Percentiles rank a stretch among this genome's conserved stretches.
These are phyloP conservation scores for Aquilaria sinensis DNA, from an alignment of 345 rosid species.

Conservation along the genomic window DNA sequence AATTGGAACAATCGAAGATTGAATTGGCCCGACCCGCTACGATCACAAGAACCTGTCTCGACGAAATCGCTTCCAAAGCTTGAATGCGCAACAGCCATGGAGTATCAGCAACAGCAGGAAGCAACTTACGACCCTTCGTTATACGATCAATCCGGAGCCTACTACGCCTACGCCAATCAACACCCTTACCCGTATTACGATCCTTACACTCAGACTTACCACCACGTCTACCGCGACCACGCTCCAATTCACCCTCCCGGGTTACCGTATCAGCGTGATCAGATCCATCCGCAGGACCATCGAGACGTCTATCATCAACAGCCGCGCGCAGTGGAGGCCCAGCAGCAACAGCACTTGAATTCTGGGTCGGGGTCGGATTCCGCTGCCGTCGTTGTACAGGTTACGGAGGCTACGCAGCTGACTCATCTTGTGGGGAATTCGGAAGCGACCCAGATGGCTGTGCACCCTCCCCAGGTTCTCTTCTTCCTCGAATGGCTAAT, in stretches of 20 bases:
- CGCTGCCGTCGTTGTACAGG: neutral
- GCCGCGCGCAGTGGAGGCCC: conserved; percentile 6
- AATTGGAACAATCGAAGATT: no score
- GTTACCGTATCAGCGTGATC: conserved; percentile 4
- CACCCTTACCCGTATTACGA: conserved; percentile 8
- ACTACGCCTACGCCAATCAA: conserved; percentile 15
- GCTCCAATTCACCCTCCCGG: conserved; percentile 25
- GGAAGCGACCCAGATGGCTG: conserved; percentile 4
- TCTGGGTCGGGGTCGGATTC: neutral
- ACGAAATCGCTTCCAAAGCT: no score
- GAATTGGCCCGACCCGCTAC: no score
- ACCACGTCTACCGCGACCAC: conserved; percentile 17
- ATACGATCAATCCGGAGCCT: conserved; percentile 8
- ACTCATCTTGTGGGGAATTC: conserved; percentile 8
- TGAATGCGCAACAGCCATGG: conserved; percentile 9
- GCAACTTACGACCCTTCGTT: conserved; percentile 16
- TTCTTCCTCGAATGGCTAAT: neutral
- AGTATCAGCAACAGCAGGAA: conserved; percentile 9
- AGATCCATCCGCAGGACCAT: conserved; percentile 7
- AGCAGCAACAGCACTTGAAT: conserved; percentile 1
- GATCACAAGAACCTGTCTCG: neutral
- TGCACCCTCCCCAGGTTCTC: conserved; percentile 13
- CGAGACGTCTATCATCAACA: conserved; percentile 3
- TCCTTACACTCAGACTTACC: conserved; percentile 12
- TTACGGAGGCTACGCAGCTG: neutral